Evolutionary conservation across 2,329 filamentous ascomycete species (phyloP).

Genomic region (Talaromyces sp.): DNA sequence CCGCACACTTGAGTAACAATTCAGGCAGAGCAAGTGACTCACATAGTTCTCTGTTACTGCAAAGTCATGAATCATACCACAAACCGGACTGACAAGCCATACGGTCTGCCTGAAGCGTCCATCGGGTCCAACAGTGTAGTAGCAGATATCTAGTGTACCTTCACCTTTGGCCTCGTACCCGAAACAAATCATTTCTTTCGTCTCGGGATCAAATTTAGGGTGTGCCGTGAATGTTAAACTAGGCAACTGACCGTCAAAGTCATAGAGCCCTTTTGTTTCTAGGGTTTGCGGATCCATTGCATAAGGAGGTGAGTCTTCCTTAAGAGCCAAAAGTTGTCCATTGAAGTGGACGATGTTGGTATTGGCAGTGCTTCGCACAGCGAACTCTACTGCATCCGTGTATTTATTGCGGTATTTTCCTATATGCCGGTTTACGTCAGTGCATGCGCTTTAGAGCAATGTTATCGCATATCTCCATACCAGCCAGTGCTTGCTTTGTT

Average conservation of each 20-base stretch:
- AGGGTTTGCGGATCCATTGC: slow-evolving; percentile 51
- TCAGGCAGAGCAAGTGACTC: not conserved
- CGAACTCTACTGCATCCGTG: slow-evolving; percentile 39
- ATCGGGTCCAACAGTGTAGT: slow-evolving; percentile 32
- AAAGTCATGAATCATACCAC: slow-evolving; percentile 46
- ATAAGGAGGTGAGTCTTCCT: slow-evolving; percentile 55
- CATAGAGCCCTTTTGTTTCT: slow-evolving; percentile 50
- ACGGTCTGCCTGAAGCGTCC: slow-evolving; percentile 33
- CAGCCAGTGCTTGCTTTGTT: slow-evolving; percentile 34
- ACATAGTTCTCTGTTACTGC: slow-evolving; percentile 43
- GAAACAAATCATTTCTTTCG: slow-evolving; percentile 53
- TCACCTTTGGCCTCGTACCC: slow-evolving; percentile 49
- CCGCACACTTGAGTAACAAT: not conserved
- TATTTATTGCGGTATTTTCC: slow-evolving; percentile 45
- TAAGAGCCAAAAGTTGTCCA: slow-evolving; percentile 47
- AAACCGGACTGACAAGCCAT: slow-evolving; percentile 39
- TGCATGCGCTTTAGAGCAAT: not conserved
- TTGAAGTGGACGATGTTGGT: slow-evolving; percentile 62
- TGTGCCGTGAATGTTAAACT: slow-evolving; percentile 52
- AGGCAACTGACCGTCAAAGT: slow-evolving; percentile 51
- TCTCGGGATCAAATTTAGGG: slow-evolving; percentile 53
- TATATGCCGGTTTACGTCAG: not conserved
- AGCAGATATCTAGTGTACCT: slow-evolving; percentile 41
- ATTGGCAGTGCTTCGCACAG: slow-evolving; percentile 47
- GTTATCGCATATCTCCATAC: not conserved